phyloP scores from a whole-genome alignment of 2,329 filamentous ascomycete species.

The Bipolaris victoriae region DNA sequence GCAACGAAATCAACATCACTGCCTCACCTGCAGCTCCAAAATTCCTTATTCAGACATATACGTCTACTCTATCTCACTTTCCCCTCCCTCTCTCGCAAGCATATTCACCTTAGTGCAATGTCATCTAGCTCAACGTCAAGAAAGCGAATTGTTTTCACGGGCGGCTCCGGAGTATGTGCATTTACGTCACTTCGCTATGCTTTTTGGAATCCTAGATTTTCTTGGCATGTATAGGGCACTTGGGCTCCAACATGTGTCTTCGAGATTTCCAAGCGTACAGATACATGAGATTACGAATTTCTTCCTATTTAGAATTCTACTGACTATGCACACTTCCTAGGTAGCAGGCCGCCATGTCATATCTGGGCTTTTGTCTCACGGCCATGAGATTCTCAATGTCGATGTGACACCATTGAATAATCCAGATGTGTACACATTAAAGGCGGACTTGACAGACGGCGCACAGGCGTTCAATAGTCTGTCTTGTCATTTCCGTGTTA shows the following conservation, averaged over 20 bases:
- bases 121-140: slow-evolving; percentile 2
- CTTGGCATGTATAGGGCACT: neutral
- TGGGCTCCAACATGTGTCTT: neutral
- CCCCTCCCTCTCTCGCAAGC: no score
- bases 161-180: slow-evolving; percentile 57
- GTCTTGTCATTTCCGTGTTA: slow-evolving; percentile 61
- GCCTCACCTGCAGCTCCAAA: neutral
- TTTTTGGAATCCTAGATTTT: neutral
- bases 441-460: slow-evolving; percentile 60
- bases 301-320: neutral
- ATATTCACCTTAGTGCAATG: slow-evolving; percentile 10
- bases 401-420: slow-evolving; percentile 56
- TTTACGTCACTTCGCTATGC: neutral
- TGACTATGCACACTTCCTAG: neutral
- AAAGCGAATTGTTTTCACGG: slow-evolving; percentile 60
- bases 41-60: neutral
- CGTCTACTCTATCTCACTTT: neutral
- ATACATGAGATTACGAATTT: neutral
- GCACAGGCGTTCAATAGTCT: slow-evolving; percentile 64
- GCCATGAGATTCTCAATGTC: slow-evolving; percentile 61
- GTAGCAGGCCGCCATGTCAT: slow-evolving; percentile 54
- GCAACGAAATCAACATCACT: neutral
- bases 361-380: slow-evolving; percentile 56
- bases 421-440: slow-evolving; percentile 58
- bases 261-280: neutral